Evolutionary conservation across 2,329 filamentous ascomycete species (phyloP).

Genomic region (Neobulgaria alba): DNA sequence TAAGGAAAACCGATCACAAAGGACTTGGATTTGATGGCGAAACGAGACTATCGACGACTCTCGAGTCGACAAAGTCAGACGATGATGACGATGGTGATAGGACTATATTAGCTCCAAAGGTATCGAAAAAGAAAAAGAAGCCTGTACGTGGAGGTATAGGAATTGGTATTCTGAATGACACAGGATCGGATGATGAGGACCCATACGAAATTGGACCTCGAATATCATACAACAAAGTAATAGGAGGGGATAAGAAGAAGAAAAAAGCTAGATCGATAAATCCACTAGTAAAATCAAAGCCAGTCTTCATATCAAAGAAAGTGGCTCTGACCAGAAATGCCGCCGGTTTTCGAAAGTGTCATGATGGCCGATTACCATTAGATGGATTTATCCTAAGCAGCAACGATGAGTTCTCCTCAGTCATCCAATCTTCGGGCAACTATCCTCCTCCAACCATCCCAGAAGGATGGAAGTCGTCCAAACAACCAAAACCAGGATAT

Average conservation of each 20-base stretch:
- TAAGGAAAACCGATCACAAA: conserved; percentile 58
- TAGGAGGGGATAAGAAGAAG: conserved; percentile 77
- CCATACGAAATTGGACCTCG: conserved; percentile 86
- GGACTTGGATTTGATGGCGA: conserved; percentile 62
- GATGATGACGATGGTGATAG: conserved; percentile 36
- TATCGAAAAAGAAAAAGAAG: conserved; percentile 42
- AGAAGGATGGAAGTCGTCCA: conserved; percentile 62
- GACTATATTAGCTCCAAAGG: conserved; percentile 14
- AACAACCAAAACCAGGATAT: conserved; percentile 33
- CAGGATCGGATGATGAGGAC: conserved; percentile 90
- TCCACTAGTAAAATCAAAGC: conserved; percentile 55
- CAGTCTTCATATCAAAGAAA: conserved; percentile 69
- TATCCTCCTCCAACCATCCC: conserved; percentile 64
- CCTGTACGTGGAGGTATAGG: conserved; percentile 62
- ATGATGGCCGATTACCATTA: conserved; percentile 73
- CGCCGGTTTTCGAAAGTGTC: conserved; percentile 57
- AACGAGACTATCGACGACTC: conserved; percentile 36
- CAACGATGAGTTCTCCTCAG: conserved; percentile 38
- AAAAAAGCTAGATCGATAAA: conserved; percentile 52
- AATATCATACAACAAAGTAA: conserved; percentile 75
- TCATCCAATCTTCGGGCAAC: conserved; percentile 34
- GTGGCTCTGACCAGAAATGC: conserved; percentile 31
- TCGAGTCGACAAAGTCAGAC: conserved; percentile 31
- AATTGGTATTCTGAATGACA: conserved; percentile 84
- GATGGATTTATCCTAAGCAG: conserved; percentile 70